Conservation (phyloP, 257 asterid species). For the Solanum pennellii region DNA sequence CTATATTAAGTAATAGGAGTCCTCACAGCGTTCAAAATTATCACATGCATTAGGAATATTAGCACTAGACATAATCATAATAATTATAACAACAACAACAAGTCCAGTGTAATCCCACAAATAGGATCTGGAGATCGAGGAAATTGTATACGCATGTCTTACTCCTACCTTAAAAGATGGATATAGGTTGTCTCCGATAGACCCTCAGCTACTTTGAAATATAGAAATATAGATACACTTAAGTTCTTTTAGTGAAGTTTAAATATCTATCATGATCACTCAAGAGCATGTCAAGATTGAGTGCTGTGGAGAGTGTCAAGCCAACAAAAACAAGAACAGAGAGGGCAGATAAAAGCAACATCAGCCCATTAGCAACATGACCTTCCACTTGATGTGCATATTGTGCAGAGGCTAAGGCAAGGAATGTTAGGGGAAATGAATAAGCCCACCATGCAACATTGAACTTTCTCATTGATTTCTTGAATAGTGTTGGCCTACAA, state of each 20-base stretch:
- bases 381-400: constrained; percentile 31
- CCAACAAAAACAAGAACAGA: constrained; percentile 33
- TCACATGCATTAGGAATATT: background rate
- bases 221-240: background rate
- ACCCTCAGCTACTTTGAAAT: background rate
- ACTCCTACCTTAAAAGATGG: background rate
- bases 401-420: constrained; percentile 40
- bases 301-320: constrained; percentile 19
- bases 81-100: background rate
- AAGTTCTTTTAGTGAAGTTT: constrained; percentile 1
- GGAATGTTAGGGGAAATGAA: constrained; percentile 35
- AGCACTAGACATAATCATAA: background rate
- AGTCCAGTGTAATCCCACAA: background rate
- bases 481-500: constrained; percentile 38
- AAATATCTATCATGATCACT: constrained; percentile 20
- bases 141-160: background rate
- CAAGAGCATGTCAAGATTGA: constrained; percentile 23
- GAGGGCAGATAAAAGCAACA: constrained; percentile 34
- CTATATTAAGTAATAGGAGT: too few species aligned
- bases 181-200: background rate
- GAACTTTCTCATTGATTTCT: constrained; percentile 41
- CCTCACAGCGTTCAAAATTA: background rate
- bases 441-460: constrained; percentile 50
- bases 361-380: constrained; percentile 9
- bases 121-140: background rate